Base-by-base conservation (phyloP, 2,329 filamentous ascomycete genomes). In the Torrubiellomyces zombiae region DNA sequence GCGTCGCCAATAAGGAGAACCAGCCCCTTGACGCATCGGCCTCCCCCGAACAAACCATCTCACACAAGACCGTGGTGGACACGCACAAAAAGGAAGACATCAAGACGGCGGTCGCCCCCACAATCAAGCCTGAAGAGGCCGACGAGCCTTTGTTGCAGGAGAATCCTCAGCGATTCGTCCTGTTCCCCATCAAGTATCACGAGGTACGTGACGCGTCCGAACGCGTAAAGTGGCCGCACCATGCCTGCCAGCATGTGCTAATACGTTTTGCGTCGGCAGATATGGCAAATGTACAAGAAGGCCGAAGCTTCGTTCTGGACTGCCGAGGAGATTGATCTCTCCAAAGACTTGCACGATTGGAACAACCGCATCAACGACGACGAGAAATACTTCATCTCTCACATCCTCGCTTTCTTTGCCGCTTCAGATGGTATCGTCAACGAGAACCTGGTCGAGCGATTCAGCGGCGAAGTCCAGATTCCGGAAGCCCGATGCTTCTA, bases 221-320 rank as follows among this genome's bases (percentile, higher is more conserved):
- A 75, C 77, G 77, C 74, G 75, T 81, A 64, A 65, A 77, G 64
- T 75, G 64, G 43, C 26, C 20, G 31, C 35, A 23, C 33, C 26
- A 32, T 25, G 20, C 17, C n/a, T n/a, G 16, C 24, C 25, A 23
- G 27, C 19, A 21, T 11, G n/a, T 5, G 13, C 10, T 14, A 15
- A 34, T 25, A 33, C 31, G 24, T 26, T 32, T 37, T n/a, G n/a
- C n/a, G n/a, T n/a, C n/a, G n/a, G n/a, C n/a, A 94, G 85, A 91
- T 94, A 56, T 98, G 89, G 89, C 86, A 95, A 58, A 95, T 95
- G 86, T 98, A 98, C 73, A 98, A 98, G 74, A 95, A 95, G 64
- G 85, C 85, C 38, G 86, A 98, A 56, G 89, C 89, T 26, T 95
- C 89, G 21, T 98, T 98, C 75, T 98, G 89, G 89, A 98, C 89